Base-by-base conservation (phyloP, 2,329 filamentous ascomycete genomes). In the Exophiala sp. region DNA sequence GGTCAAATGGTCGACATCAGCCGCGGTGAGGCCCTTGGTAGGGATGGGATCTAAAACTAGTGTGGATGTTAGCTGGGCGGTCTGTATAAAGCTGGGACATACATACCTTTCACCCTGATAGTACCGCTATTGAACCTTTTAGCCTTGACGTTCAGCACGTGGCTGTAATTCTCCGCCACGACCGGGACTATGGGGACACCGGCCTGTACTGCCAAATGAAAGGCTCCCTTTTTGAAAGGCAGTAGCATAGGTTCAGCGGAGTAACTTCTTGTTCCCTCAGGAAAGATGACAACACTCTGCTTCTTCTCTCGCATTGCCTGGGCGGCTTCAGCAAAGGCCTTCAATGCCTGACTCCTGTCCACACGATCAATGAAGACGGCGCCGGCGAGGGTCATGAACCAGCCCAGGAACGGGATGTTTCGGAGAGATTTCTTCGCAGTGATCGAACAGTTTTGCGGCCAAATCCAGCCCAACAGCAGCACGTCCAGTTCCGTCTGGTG, bases 211-310 rank as follows among this genome's bases (percentile, higher is more conserved):
- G 93, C 93, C 27, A 98, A 78, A 68, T 98, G 91, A 70, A 98
- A 98, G 40, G 91, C 93, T 52, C 93, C 93, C 75, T 98, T 98
- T 73, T 98, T 98, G 77, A 97, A 98, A n/a, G 89, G 87, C 47
- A 97, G 74, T 62, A 98, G 72, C 52, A 78, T 80, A 1, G 93
- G 86, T 47, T 90, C 83, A 61, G 85, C 81, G 50, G 86, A 78
- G 71, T 97, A 95, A 66, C 87, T 94, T 59, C 93, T 80, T 1
- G 93, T 98, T 43, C 93, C 93, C 72, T 98, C 93, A 0, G 74
- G 72, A 58, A 77, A 77, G 46, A 77, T 76, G 56, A 75, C 75
- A 7, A 77, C 74, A 51, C 70, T 74, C 61, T 90, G 86, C 57
- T 73, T 77, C 62, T 84, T 76, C 45, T 70, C 70, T 62, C 77